Conservation (phyloP, 306 rosid genomes). For the Neltuma alba region DNA sequence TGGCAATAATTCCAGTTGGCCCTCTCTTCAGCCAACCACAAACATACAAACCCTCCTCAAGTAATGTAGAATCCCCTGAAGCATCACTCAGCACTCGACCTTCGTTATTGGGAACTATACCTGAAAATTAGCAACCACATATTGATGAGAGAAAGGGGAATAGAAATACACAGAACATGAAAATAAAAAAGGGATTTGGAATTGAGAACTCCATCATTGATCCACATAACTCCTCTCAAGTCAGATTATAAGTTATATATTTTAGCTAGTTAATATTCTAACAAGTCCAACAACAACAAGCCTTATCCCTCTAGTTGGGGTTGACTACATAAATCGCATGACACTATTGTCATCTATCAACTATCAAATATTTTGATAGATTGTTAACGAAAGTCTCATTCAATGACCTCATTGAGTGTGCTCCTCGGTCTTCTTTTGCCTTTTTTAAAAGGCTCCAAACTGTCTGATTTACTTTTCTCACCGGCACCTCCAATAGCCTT, state of each 20-base stretch:
- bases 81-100: slow-evolving; percentile 73
- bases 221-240: background rate
- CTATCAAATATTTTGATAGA: too few relatives aligned
- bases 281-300: too few relatives aligned
- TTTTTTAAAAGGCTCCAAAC: too few relatives aligned
- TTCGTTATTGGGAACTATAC: slow-evolving; percentile 77
- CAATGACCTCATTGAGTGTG: too few relatives aligned
- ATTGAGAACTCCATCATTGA: background rate
- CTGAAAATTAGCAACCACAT: slow-evolving; percentile 49
- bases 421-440: too few relatives aligned
- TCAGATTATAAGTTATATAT: background rate
- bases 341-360: too few relatives aligned
- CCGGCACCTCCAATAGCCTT: too few relatives aligned
- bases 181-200: background rate
- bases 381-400: too few relatives aligned
- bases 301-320: too few relatives aligned
- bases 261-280: background rate
- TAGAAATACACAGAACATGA: background rate
- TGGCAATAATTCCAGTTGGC: slow-evolving; percentile 94
- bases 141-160: background rate
- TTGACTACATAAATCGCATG: too few relatives aligned
- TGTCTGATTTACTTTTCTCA: too few relatives aligned
- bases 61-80: slow-evolving; percentile 42
- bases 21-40: slow-evolving; percentile 99
- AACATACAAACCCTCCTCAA: slow-evolving; percentile 83